These are phyloP conservation scores for Incumbomyces delicatus DNA, from an alignment of 2,329 filamentous ascomycete genomes.

Conservation along the genomic window DNA sequence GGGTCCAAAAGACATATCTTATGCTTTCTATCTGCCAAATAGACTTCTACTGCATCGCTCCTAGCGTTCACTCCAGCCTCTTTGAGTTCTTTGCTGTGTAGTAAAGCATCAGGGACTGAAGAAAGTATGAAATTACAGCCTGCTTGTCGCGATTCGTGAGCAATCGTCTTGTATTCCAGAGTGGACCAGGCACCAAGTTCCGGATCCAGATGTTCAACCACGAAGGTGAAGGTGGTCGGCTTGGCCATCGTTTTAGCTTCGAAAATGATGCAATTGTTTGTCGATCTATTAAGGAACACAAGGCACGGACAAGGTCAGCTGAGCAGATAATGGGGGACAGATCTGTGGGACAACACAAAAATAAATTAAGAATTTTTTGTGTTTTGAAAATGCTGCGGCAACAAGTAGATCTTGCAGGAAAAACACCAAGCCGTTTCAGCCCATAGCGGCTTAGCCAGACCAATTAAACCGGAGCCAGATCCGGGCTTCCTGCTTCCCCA, in stretches of 20 bases:
- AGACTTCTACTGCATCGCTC: conserved; percentile 66
- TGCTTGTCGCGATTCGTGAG: conserved; percentile 61
- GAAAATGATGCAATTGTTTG: background rate
- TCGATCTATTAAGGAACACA: background rate
- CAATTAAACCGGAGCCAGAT: background rate
- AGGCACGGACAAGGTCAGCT: conserved; percentile 2
- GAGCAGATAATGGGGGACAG: background rate
- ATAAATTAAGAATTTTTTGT: background rate
- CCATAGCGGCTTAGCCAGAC: background rate
- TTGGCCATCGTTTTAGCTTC: conserved; percentile 2
- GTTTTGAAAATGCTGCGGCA: background rate
- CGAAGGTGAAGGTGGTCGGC: conserved; percentile 57
- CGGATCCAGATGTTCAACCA: conserved; percentile 92
- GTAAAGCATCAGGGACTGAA: conserved; percentile 61
- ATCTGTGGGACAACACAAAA: background rate
- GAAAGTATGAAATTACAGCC: conserved; percentile 69
- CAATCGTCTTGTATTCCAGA: conserved; percentile 84
- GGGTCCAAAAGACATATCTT: conserved; percentile 86
- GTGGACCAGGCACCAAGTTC: conserved; percentile 92
- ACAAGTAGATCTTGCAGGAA: background rate
- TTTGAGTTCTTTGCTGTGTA: conserved; percentile 51
- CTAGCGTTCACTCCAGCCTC: conserved; percentile 59
- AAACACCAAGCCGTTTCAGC: too few relatives aligned
- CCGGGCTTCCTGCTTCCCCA: conserved; percentile 1
- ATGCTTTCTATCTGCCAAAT: conserved; percentile 63